These are phyloP conservation scores for Spergularia azorica DNA, from an alignment of 179 eudicot species.

Conservation along the genomic window DNA sequence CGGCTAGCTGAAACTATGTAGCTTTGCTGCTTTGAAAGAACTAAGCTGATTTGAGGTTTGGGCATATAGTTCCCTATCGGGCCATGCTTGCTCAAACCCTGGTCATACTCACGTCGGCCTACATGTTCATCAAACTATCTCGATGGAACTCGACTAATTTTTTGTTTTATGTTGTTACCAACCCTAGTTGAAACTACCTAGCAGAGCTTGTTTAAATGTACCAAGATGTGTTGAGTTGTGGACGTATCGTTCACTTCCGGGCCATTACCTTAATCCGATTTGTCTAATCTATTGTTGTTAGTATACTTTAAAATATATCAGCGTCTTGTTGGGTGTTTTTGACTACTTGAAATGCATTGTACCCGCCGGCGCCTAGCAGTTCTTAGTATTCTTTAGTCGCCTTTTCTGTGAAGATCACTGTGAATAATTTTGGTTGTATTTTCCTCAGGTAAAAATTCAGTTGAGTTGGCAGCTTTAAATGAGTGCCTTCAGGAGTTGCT, in stretches of 20 bases:
- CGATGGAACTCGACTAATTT: too few relatives aligned
- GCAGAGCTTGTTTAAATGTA: neutral
- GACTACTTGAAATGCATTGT: neutral
- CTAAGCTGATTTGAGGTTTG: neutral
- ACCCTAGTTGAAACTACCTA: too few relatives aligned
- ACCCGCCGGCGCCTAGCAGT: neutral
- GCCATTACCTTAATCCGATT: too few relatives aligned
- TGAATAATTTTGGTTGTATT: neutral
- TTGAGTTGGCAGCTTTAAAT: constrained; percentile 76
- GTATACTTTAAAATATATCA: neutral
- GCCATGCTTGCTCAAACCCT: too few relatives aligned
- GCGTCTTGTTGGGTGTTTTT: neutral
- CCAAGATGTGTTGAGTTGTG: neutral
- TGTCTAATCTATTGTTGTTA: too few relatives aligned
- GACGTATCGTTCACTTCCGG: too few relatives aligned
- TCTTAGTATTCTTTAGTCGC: neutral
- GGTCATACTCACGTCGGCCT: too few relatives aligned
- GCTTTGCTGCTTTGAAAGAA: neutral
- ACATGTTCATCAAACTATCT: too few relatives aligned
- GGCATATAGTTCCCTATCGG: too few relatives aligned
- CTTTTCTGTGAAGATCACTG: neutral
- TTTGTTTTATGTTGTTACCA: too few relatives aligned
- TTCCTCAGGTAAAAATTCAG: constrained; percentile 56
- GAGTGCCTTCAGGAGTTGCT: constrained; percentile 89
- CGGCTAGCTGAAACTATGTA: neutral